A percentile compares a stretch with the other conserved stretches of the same genome.
Evolutionary conservation across 352 stramenopile genomes (phyloP).

Genomic region (Plasmopara halstedii): DNA sequence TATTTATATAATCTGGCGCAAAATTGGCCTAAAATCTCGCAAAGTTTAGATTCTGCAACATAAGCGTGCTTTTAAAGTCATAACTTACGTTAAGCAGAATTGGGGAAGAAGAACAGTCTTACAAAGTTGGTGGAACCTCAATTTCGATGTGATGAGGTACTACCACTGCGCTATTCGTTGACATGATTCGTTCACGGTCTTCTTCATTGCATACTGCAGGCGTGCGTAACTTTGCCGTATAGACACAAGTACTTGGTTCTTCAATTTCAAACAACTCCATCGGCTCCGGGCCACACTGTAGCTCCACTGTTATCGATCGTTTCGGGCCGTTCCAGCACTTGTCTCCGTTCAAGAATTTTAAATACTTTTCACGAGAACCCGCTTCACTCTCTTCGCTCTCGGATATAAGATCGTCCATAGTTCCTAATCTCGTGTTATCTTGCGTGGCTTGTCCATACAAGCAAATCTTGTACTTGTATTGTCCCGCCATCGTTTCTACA

Average conservation of each 20-base stretch:
- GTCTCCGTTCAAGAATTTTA: slow-evolving; percentile 58
- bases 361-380: not conserved
- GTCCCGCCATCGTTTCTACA: slow-evolving; percentile 45
- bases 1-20: too few relatives aligned
- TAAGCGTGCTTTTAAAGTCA: not conserved
- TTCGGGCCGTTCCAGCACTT: slow-evolving; percentile 87
- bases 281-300: slow-evolving; percentile 60
- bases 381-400: not conserved
- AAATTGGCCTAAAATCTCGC: too few relatives aligned
- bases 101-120: not conserved
- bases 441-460: slow-evolving; percentile 81
- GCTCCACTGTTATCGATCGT: slow-evolving; percentile 64
- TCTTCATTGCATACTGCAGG: slow-evolving; percentile 55
- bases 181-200: slow-evolving; percentile 31
- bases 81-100: not conserved
- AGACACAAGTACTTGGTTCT: slow-evolving; percentile 83
- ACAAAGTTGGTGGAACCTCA: slow-evolving; percentile 45
- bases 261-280: slow-evolving; percentile 65
- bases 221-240: slow-evolving; percentile 71
- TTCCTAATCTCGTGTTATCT: slow-evolving; percentile 64
- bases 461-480: slow-evolving; percentile 86
- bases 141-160: slow-evolving; percentile 57
- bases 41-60: too few relatives aligned
- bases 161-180: slow-evolving; percentile 16
- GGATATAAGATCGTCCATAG: slow-evolving; percentile 39